Evolutionary conservation across 345 rosid genomes (phyloP).

Genomic region (Euphorbia peplus): DNA sequence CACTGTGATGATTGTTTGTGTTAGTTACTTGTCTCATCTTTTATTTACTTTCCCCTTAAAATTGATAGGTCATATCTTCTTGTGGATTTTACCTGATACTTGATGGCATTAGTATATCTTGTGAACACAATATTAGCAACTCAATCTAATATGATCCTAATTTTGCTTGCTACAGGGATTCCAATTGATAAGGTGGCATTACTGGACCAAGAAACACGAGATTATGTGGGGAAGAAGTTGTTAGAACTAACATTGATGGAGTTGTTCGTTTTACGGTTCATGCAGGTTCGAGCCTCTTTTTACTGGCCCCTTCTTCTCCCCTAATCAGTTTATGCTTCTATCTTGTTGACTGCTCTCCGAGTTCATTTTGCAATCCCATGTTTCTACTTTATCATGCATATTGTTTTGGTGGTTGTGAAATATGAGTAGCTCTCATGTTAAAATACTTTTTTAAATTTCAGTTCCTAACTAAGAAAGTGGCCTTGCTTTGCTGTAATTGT

Average conservation of each 20-base stretch:
- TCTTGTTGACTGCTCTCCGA: not conserved
- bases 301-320: not conserved
- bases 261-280: conserved; percentile 83
- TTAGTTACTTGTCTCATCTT: not conserved
- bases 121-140: not conserved
- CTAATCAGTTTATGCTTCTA: not conserved
- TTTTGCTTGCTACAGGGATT: conserved; percentile 47
- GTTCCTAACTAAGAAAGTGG: not conserved
- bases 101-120: not conserved
- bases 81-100: not conserved
- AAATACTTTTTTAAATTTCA: not conserved
- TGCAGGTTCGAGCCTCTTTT: conserved; percentile 51
- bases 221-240: conserved; percentile 77
- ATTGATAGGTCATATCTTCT: not conserved
- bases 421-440: not conserved
- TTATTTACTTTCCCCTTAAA: not conserved
- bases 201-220: conserved; percentile 70
- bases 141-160: not conserved
- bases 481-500: conserved; percentile 12
- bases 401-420: not conserved
- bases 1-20: not conserved
- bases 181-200: conserved; percentile 85
- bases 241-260: conserved; percentile 82
- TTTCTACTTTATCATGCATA: not conserved
- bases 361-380: not conserved